Percentiles rank a stretch among this genome's conserved stretches.
phyloP scores from a whole-genome alignment of 108 stramenopile genomes.

The Cyclotella baltica region DNA sequence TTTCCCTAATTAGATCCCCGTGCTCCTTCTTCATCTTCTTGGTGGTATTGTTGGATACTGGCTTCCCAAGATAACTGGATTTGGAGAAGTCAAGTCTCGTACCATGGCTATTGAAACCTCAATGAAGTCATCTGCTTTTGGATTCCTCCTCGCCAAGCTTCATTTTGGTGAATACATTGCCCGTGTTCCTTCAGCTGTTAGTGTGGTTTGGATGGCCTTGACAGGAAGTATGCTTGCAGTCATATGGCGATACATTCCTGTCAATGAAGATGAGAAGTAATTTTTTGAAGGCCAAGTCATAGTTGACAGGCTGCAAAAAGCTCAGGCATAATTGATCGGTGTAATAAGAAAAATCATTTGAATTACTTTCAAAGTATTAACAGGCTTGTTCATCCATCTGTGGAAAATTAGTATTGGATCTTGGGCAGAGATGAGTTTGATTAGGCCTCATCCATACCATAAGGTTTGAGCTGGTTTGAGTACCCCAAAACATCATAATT shows the following conservation, averaged over 20 bases:
- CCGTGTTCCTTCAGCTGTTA: conserved; percentile 96
- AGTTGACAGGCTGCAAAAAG: no score
- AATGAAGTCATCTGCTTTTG: conserved; percentile 98
- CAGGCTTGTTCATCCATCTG: no score
- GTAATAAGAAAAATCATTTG: no score
- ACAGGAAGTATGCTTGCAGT: conserved; percentile 93
- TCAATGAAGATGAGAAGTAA: conserved; percentile 60
- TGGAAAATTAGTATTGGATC: no score
- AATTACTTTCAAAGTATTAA: no score
- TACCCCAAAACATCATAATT: no score
- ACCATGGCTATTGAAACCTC: conserved; percentile 99
- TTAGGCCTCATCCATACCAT: no score
- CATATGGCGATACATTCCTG: conserved; percentile 96
- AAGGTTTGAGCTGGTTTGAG: no score
- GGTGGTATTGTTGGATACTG: conserved; percentile 93
- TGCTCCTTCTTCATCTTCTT: conserved; percentile 93
- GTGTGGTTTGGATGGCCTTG: conserved; percentile 98
- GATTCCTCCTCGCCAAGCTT: conserved; percentile 96
- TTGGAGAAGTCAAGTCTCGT: conserved; percentile 90
- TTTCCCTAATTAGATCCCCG: conserved; percentile 65
- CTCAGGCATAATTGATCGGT: no score
- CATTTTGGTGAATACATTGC: conserved; percentile 95
- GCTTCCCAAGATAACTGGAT: conserved; percentile 85
- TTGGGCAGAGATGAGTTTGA: no score
- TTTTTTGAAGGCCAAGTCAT: no score